These are phyloP conservation scores for Cryphonectria japonica DNA, from an alignment of 2,329 filamentous ascomycete genomes.

Conservation along the genomic window DNA sequence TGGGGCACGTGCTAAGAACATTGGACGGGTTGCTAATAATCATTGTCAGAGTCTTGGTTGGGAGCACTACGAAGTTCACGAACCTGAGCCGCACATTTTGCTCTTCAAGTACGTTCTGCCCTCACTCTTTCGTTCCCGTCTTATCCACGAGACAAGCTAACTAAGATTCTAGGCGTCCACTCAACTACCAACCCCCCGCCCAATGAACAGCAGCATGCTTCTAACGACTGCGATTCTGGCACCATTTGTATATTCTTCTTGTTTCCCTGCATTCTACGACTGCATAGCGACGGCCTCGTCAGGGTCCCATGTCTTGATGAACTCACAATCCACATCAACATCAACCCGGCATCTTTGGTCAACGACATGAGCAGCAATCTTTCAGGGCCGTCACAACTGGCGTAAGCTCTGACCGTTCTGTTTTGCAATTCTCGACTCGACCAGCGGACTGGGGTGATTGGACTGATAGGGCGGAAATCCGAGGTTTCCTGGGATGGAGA, in stretches of 20 bases:
- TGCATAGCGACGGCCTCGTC: conserved; percentile 35
- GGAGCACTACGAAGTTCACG: conserved; percentile 99
- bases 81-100: conserved; percentile 96
- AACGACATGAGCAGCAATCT: neutral
- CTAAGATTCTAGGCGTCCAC: conserved; percentile 65
- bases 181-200: conserved; percentile 77
- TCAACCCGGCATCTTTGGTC: conserved; percentile 1
- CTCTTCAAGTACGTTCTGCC: conserved; percentile 83
- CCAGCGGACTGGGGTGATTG: neutral
- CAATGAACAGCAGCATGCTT: conserved; percentile 44
- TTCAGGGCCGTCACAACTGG: neutral
- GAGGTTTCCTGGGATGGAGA: neutral
- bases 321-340: conserved; percentile 11
- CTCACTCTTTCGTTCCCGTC: neutral
- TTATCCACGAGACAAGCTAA: conserved; percentile 31
- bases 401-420: neutral
- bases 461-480: neutral
- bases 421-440: conserved; percentile 17
- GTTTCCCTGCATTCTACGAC: conserved; percentile 36
- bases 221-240: conserved; percentile 25
- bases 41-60: conserved; percentile 82
- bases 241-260: conserved; percentile 35
- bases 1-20: conserved; percentile 15
- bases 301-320: conserved; percentile 20
- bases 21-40: conserved; percentile 26